phyloP scores from a whole-genome alignment of 2,329 filamentous ascomycete genomes.

The Aspergillus neotritici region DNA sequence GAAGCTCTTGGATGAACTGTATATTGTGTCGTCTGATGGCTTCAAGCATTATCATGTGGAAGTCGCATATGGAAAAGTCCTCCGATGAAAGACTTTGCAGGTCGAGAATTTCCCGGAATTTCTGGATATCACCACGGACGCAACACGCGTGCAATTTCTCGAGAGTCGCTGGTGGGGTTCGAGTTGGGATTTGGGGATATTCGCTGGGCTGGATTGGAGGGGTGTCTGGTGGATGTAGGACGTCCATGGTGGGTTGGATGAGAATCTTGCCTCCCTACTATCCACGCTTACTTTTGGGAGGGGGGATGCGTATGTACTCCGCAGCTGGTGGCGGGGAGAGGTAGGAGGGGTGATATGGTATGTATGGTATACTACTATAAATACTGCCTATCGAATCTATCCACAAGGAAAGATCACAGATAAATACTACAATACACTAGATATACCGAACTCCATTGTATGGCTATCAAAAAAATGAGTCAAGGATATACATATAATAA shows the following conservation, averaged over 20 bases:
- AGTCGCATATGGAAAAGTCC: slow-evolving; percentile 15
- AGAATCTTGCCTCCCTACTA: too few relatives aligned
- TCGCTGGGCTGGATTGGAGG: too few relatives aligned
- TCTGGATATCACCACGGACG: slow-evolving; percentile 1
- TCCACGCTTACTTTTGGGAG: too few relatives aligned
- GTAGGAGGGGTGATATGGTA: slow-evolving; percentile 19
- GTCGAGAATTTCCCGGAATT: slow-evolving; percentile 7
- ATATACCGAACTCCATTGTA: slow-evolving; percentile 28
- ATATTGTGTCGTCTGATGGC: slow-evolving; percentile 13
- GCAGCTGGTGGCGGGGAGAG: too few relatives aligned
- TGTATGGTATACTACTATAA: slow-evolving; percentile 24
- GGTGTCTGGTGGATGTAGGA: slow-evolving; percentile 7
- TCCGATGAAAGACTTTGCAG: slow-evolving; percentile 1
- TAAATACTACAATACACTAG: slow-evolving; percentile 21
- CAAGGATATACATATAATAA: slow-evolving; percentile 38
- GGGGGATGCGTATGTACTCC: too few relatives aligned
- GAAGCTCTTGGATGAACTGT: slow-evolving; percentile 14
- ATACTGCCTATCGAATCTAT: too few relatives aligned
- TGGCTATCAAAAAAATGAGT: slow-evolving; percentile 28
- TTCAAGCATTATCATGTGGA: slow-evolving; percentile 15
- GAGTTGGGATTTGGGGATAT: too few relatives aligned
- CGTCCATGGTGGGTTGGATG: slow-evolving; percentile 2
- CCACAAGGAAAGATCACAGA: too few relatives aligned
- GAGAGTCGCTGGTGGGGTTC: too few relatives aligned
- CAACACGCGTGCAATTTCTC: too few relatives aligned